Base-by-base conservation (phyloP, 2,329 filamentous ascomycete species). In the Xenoacremonium recifei region DNA sequence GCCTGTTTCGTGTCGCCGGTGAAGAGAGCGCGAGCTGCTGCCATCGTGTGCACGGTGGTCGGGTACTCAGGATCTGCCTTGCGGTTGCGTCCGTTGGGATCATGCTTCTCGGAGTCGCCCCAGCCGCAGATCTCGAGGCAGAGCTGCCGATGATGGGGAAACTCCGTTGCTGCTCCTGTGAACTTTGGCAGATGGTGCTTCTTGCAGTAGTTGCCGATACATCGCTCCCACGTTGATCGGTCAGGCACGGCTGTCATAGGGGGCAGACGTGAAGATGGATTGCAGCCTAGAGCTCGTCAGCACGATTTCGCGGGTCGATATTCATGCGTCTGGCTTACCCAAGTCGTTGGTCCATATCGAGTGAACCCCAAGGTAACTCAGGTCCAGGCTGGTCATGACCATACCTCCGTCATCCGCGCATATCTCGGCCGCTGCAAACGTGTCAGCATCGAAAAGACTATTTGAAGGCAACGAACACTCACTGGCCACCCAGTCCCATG, bases 401-500 rank as follows among this genome's bases (percentile, higher is more conserved):
- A 93, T 87, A n/a, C 82, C 84, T 35, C 81, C 78, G 48, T 84
- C 76, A 25, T 75, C 71, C 3, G 84, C 80, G 21, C 82, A 80
- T 19, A 76, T 71, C 51, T 87, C 81, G 2, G 82, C 82, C 46
- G 78, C 81, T 79, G 48, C 30, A 23, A 34, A 35, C 34, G 36
- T 15, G 44, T 63, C 31, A 63, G 54, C 40, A 29, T 15, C 3
- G 12, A 23, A 29, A 19, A 17, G 15, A n/a, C 7, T 5, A 25
- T 19, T 3, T 4, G 27, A 19, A 4, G 27, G 11, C 17, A 21
- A n/a, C 12, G 20, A 11, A 27, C 11, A 73, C 70, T 58, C 57
- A 82, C 85, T 80, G 44, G 78, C 74, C 35, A 91, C 73, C 74
- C 87, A 88, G 35, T 81, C 78, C 89, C 89, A 95, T n/a, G 87